phyloP scores from a whole-genome alignment of 176 grass and related monocot species.

The Oryza australiensis region DNA sequence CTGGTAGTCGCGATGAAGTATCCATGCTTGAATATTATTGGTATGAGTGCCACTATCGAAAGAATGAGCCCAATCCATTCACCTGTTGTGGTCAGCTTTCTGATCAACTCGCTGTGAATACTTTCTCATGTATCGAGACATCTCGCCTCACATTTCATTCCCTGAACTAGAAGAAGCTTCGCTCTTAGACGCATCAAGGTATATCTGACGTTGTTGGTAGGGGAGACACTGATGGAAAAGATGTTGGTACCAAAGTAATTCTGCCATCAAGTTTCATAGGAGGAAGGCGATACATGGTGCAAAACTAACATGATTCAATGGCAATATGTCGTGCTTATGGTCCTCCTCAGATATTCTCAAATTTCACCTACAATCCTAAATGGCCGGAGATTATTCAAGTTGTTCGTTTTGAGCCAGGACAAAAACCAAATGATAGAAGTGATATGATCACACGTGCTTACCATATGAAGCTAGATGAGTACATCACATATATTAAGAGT shows the following conservation, averaged over 20 bases:
- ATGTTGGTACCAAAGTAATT: background rate
- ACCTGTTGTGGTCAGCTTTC: background rate
- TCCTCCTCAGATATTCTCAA: background rate
- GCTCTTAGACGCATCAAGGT: background rate
- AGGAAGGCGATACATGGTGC: background rate
- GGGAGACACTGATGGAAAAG: background rate
- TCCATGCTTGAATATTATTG: background rate
- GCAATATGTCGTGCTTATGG: background rate
- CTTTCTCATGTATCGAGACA: background rate
- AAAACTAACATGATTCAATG: slow-evolving; percentile 32
- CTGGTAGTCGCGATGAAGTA: background rate
- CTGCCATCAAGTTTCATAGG: background rate
- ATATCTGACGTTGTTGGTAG: background rate
- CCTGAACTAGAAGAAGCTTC: background rate
- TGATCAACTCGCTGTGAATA: background rate
- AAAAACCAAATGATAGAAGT: background rate
- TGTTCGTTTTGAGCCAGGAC: background rate
- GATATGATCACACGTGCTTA: background rate
- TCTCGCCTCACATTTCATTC: too few relatives aligned
- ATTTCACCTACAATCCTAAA: slow-evolving; percentile 9
- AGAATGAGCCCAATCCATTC: background rate
- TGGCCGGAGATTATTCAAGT: background rate
- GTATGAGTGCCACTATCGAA: background rate
- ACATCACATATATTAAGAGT: too few relatives aligned
- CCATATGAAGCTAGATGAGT: background rate